These are phyloP conservation scores for Psilocybe subaeruginosa DNA, from an alignment of 768 basidiomycete species.

Conservation along the genomic window DNA sequence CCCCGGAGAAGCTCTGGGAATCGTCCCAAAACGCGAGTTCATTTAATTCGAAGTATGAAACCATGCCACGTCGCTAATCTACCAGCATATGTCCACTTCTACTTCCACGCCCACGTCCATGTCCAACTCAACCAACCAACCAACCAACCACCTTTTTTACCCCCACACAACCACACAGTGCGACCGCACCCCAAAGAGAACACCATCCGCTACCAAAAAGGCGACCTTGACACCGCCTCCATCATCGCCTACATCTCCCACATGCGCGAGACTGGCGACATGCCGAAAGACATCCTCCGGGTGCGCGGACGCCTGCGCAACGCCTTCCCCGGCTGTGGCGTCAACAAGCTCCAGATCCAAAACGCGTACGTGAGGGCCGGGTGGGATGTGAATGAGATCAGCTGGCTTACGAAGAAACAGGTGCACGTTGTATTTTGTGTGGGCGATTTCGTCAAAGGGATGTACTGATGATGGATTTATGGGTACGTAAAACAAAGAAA, in stretches of 20 bases:
- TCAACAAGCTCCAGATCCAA: slow-evolving; percentile 6
- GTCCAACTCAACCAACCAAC: background rate
- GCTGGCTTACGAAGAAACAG: slow-evolving; percentile 6
- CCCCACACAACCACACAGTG: background rate
- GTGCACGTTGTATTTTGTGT: background rate
- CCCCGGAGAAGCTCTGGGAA: slow-evolving; percentile 9
- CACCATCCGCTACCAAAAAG: slow-evolving; percentile 5
- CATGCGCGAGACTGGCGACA: background rate
- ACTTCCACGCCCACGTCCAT: background rate
- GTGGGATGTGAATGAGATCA: slow-evolving; percentile 11
- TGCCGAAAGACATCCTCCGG: slow-evolving; percentile 9
- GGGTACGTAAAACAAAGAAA: background rate
- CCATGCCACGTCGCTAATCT: too few species aligned
- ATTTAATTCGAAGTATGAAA: background rate
- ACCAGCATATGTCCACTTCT: too few species aligned
- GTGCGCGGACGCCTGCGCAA: slow-evolving; percentile 12
- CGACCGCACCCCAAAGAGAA: background rate
- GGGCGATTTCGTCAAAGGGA: background rate
- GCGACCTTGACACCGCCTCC: slow-evolving; percentile 12
- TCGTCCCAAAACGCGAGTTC: slow-evolving; percentile 1
- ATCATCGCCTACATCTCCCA: slow-evolving; percentile 11
- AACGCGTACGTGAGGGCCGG: slow-evolving; percentile 8
- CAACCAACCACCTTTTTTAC: background rate
- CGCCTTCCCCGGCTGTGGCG: slow-evolving; percentile 10
- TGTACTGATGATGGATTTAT: too few species aligned